Base-by-base conservation (phyloP, 768 basidiomycete species). In the Lactarius hengduanensis region DNA sequence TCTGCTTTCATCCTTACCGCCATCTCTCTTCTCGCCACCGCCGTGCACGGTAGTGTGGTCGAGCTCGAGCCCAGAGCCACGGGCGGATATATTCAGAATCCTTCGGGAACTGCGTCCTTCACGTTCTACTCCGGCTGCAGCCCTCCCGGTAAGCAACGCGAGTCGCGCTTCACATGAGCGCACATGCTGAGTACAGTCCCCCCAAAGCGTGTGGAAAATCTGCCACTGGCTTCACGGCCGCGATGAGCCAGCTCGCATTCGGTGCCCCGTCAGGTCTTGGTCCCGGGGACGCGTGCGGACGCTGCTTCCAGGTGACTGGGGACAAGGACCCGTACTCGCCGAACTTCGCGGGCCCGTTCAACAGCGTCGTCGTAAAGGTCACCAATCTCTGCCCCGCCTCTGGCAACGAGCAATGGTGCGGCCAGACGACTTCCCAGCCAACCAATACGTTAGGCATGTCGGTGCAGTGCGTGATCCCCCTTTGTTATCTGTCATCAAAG, bases 201-300 rank as follows among this genome's bases (percentile, higher is more conserved):
- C 16, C 41, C 45, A 10, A 26, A 81, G 85, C 84, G n/a, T 86
- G 86, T 70, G 85, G 86, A 8, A 77, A 79, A 65, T 69, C 77
- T 20, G 82, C 79, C 3, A 73, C 70, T 36, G 85, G 85, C 3
- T 85, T 75, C 73, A 84, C 83, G 5, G 84, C 85, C 15, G 85
- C 85, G 6, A 80, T 86, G 13, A 84, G 79, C 73, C 84, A 86
- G 74, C 79, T 86, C 26, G 76, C 84, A 0, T 87, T 84, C 64
- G 85, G 85, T 47, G 76, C 83, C 9, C 58, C 73, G 18, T 81
- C 84, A 22, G 83, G 84, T 0, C 34, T 75, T 0, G 85, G 84
- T 11, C 74, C 83, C 2, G 85, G 86, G 18, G 85, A 85, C 73
- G 86, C 83, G 11, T 87, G 85, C 67, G 86, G 85, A 16, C 82